Percentiles rank a stretch among this genome's conserved stretches.
These are phyloP conservation scores for Paracoccidioides brasiliensis DNA, from an alignment of 2,329 filamentous ascomycete species.

Conservation along the genomic window DNA sequence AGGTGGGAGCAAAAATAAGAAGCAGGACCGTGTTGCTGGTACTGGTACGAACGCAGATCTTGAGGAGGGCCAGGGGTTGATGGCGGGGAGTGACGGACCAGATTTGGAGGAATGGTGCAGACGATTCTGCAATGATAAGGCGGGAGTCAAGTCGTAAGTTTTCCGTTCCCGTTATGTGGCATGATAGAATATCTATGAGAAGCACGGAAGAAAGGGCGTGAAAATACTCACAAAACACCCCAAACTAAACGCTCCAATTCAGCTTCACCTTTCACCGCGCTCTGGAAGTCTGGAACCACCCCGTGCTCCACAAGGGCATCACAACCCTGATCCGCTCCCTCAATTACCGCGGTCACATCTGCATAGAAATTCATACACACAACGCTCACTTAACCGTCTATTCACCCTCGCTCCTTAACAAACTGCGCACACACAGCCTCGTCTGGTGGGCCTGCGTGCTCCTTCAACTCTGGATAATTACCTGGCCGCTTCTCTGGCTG, in stretches of 20 bases:
- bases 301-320: slow-evolving; percentile 17
- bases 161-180: background rate
- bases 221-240: background rate
- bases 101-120: slow-evolving; percentile 21
- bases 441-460: slow-evolving; percentile 25
- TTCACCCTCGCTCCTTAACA: slow-evolving; percentile 29
- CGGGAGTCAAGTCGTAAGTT: slow-evolving; percentile 26
- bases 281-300: slow-evolving; percentile 11
- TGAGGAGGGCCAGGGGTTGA: slow-evolving; percentile 8
- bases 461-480: slow-evolving; percentile 28
- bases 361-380: slow-evolving; percentile 14
- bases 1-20: slow-evolving; percentile 2
- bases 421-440: slow-evolving; percentile 20
- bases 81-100: slow-evolving; percentile 11
- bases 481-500: slow-evolving; percentile 27
- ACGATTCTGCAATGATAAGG: slow-evolving; percentile 24
- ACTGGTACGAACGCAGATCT: slow-evolving; percentile 3
- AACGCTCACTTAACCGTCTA: slow-evolving; percentile 23
- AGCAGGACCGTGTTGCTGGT: background rate
- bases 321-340: slow-evolving; percentile 26
- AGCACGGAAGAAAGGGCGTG: background rate
- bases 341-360: slow-evolving; percentile 25
- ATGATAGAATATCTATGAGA: too few species aligned
- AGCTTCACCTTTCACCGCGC: slow-evolving; percentile 21
- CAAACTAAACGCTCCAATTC: slow-evolving; percentile 18